Conservation (phyloP, 257 asterid genomes). For the Solanum acaule region DNA sequence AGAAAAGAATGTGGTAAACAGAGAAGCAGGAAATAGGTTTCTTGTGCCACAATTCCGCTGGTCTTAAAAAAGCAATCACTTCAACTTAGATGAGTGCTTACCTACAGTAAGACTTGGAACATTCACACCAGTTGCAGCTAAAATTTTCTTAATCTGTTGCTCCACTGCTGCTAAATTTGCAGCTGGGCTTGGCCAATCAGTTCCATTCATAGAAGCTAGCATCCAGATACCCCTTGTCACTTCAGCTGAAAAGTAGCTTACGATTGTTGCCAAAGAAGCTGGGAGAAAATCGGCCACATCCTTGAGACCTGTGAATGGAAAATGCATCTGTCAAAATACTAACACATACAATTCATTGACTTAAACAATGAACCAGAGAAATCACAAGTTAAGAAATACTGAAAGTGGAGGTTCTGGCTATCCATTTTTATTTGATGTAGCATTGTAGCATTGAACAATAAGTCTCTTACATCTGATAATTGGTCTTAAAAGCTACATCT, state of each 20-base stretch:
- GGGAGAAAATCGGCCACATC: constrained; percentile 98
- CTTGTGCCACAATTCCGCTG: neutral
- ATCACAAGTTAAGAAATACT: neutral
- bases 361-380: neutral
- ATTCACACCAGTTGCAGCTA: constrained; percentile 90
- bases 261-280: constrained; percentile 84
- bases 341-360: neutral
- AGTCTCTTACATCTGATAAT: neutral
- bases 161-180: constrained; percentile 73
- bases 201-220: constrained; percentile 95
- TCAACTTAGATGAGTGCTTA: constrained; percentile 12
- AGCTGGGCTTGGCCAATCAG: constrained; percentile 99
- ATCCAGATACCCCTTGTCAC: constrained; percentile 96
- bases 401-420: neutral
- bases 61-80: neutral
- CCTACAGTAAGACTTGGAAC: constrained; percentile 76
- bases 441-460: neutral
- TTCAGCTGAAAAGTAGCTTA: constrained; percentile 91
- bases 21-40: neutral
- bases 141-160: constrained; percentile 72
- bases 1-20: neutral
- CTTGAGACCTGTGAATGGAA: constrained; percentile 70
- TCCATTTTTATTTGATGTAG: neutral
- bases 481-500: neutral
- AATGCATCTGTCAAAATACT: neutral